Evolutionary conservation across 2,329 filamentous ascomycete species (phyloP), one percentile per base, ranked within the genome.

Genomic region (Coleophoma crateriformis): DNA sequence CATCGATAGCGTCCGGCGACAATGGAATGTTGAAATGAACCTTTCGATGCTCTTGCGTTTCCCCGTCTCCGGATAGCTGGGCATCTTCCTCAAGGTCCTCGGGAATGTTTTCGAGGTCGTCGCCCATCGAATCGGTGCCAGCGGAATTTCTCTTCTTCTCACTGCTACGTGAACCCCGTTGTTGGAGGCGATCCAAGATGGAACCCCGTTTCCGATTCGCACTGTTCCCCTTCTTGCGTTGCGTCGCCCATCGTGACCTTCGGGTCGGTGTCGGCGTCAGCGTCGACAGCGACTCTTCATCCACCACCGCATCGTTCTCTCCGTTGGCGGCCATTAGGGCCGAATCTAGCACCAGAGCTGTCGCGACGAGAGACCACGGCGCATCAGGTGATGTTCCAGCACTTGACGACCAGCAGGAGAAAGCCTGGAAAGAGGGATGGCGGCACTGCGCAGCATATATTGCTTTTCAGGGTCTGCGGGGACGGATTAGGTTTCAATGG

Each of bases 171-270:
- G 71, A 53, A 73, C 71, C 61, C 76, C 56, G 52, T 47, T 80
- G 84, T 65, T 88, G 81, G 64, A 84, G 74, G 59, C 90, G 85
- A 61, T 87, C 84, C 61, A 94, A 81, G 54, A 97, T 84, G 41
- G 88, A 94, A 50, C 85, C 73, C 55, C 94, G 84, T 76, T 96
- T 97, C 66, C 80, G 78, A 59, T 78, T 76, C 56, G 87, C 89
- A 65, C 85, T 88, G 64, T 84, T 79, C 61, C 88, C 82, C 13
- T 84, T 84, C 68, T 88, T 81, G 67, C 90, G 88, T 63, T 91
- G 88, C n/a, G 94, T 97, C 15, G 94, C 92, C 94, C 94, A 97
- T 82, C 94, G 80, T 68, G 94, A 85, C 64, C 91, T 80, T 66
- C 92, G 89, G 19, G 84, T 86, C 8, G 80, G 77, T 54, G 77